These are phyloP conservation scores for Arthrobotrys conoides DNA, from an alignment of 2,329 filamentous ascomycete species.

Conservation along the genomic window DNA sequence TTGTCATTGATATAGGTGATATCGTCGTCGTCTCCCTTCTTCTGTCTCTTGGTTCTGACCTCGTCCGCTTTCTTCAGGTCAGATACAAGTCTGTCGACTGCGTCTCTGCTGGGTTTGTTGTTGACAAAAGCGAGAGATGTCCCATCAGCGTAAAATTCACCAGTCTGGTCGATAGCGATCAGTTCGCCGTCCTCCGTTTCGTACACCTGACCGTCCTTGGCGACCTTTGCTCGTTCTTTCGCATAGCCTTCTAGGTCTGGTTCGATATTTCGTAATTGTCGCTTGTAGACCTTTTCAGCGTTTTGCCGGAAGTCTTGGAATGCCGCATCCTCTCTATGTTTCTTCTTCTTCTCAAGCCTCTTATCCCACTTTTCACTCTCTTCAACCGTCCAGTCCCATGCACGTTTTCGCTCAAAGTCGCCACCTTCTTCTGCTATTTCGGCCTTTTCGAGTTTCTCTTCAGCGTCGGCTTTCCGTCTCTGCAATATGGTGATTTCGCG, in stretches of 20 bases:
- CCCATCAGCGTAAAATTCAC: conserved; percentile 89
- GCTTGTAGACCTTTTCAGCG: conserved; percentile 92
- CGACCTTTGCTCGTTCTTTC: conserved; percentile 85
- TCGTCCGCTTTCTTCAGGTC: conserved; percentile 93
- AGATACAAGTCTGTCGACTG: conserved; percentile 86
- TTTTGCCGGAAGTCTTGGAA: conserved; percentile 92
- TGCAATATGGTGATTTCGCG: conserved; percentile 82
- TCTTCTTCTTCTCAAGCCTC: conserved; percentile 86
- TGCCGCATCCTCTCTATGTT: conserved; percentile 84
- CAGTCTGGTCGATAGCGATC: conserved; percentile 91
- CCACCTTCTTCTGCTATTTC: conserved; percentile 87
- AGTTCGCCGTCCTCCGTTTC: conserved; percentile 96
- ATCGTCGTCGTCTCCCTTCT: conserved; percentile 85
- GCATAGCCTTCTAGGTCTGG: conserved; percentile 88
- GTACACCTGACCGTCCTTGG: conserved; percentile 88
- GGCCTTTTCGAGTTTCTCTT: conserved; percentile 92
- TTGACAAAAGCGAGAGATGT: conserved; percentile 85
- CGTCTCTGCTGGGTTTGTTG: conserved; percentile 88
- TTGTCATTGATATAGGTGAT: conserved; percentile 99
- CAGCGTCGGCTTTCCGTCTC: conserved; percentile 87
- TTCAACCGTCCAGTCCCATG: conserved; percentile 98
- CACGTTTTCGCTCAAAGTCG: conserved; percentile 96
- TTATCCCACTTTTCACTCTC: conserved; percentile 95
- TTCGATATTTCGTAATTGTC: conserved; percentile 83
- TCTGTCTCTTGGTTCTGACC: conserved; percentile 84